Percentiles rank a stretch among this genome's conserved stretches.
Evolutionary conservation across 371 early-diverging fungal species (phyloP).

Genomic region (Rhizopus sp.): DNA sequence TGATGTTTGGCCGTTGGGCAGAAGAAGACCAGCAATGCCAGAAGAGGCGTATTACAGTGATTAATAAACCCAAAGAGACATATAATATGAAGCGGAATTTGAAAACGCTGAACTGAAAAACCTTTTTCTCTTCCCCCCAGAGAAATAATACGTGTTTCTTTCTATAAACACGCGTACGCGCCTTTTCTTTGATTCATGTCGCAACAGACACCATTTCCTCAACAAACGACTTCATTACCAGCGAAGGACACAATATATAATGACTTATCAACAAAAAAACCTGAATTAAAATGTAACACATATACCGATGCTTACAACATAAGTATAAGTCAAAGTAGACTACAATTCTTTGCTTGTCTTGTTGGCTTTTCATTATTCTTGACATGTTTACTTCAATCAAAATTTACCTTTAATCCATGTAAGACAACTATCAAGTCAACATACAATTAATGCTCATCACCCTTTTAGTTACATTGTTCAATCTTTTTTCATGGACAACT

Average conservation of each 20-base stretch:
- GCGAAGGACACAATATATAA: background rate
- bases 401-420: constrained; percentile 8
- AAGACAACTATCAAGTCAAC: background rate
- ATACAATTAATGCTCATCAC: background rate
- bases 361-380: constrained; percentile 7
- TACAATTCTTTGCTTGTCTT: constrained; percentile 3
- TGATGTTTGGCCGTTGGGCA: no score
- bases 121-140: no score
- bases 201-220: background rate
- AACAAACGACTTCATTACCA: background rate
- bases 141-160: background rate
- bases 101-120: background rate
- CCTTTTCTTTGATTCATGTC: constrained; percentile 1
- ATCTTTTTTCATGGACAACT: constrained; percentile 10
- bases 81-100: background rate
- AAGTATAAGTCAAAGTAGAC: background rate
- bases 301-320: constrained; percentile 12
- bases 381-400: constrained; percentile 10
- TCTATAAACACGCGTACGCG: background rate
- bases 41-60: no score
- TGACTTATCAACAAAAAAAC: background rate
- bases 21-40: no score
- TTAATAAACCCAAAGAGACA: no score
- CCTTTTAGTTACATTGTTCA: background rate
- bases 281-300: background rate